Conservation (phyloP, 2,329 filamentous ascomycete species). For the Aspergillus amoenus region DNA sequence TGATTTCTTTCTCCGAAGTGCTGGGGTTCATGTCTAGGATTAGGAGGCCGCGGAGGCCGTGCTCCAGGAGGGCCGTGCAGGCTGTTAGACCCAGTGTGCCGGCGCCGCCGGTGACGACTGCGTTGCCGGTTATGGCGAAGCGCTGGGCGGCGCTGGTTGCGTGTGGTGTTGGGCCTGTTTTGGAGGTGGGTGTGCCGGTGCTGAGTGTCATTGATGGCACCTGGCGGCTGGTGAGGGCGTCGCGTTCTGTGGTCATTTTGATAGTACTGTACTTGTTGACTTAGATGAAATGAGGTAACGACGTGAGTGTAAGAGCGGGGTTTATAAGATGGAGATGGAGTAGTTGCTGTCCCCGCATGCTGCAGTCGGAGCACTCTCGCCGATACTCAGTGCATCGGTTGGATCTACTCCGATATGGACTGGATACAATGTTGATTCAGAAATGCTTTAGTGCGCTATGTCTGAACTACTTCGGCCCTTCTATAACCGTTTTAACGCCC, state of each 20-base stretch:
- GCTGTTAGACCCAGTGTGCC: conserved; percentile 62
- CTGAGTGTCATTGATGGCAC: conserved; percentile 9
- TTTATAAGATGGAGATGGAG: no score
- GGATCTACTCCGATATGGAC: no score
- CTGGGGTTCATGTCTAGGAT: conserved; percentile 53
- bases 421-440: no score
- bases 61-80: conserved; percentile 64
- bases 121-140: conserved; percentile 22
- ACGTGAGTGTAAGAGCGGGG: no score
- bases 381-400: no score
- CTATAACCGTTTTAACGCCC: conserved; percentile 3
- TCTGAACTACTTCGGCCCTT: neutral
- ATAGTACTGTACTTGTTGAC: no score
- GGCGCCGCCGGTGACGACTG: conserved; percentile 62
- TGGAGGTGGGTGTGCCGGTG: conserved; percentile 1
- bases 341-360: no score
- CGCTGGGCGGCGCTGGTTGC: neutral
- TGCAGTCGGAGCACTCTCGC: no score
- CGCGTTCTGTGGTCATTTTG: conserved; percentile 16
- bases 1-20: conserved; percentile 42
- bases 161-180: neutral
- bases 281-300: no score
- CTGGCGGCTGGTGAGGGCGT: conserved; percentile 12
- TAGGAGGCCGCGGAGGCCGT: conserved; percentile 63
- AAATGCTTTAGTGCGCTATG: no score